A percentile compares a stretch with the other conserved stretches of the same genome.
Conservation (phyloP, 805 yeast genomes). For the Naumovozyma castellii region DNA sequence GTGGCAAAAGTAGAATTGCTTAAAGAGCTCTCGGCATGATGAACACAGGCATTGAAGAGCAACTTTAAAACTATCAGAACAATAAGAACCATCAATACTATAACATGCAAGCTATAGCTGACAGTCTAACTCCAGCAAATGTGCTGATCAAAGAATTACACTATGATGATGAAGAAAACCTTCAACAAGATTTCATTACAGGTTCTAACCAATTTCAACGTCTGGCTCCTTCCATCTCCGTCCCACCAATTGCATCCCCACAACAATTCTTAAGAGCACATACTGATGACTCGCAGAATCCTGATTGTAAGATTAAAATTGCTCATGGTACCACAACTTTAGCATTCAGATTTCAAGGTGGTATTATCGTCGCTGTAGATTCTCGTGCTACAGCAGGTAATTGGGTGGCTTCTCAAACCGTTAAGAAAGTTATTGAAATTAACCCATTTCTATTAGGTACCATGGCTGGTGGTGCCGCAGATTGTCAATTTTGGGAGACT, state of each 20-base stretch:
- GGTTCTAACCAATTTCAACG: slow-evolving; percentile 25
- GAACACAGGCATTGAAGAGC: too few relatives aligned
- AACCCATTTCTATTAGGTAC: slow-evolving; percentile 93
- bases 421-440: slow-evolving; percentile 92
- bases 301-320: slow-evolving; percentile 89
- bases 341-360: slow-evolving; percentile 93
- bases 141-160: slow-evolving; percentile 21
- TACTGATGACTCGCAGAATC: slow-evolving; percentile 87
- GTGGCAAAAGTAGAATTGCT: slow-evolving; percentile 8
- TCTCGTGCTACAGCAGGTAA: slow-evolving; percentile 96
- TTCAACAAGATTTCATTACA: slow-evolving; percentile 29
- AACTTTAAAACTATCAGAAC: too few relatives aligned
- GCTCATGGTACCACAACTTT: slow-evolving; percentile 99
- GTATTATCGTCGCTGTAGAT: slow-evolving; percentile 93
- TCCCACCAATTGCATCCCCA: slow-evolving; percentile 84
- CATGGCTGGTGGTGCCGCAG: slow-evolving; percentile 99
- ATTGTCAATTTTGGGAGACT: slow-evolving; percentile 98
- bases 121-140: slow-evolving; percentile 16
- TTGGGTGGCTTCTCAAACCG: slow-evolving; percentile 97
- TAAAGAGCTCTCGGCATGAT: too few relatives aligned
- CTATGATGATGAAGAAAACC: slow-evolving; percentile 26
- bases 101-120: slow-evolving; percentile 29
- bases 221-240: slow-evolving; percentile 49
- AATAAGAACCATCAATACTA: too few relatives aligned
- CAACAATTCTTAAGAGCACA: slow-evolving; percentile 93